phyloP scores from a whole-genome alignment of 1,139 yeast species.

The Yamadazyma atlantica region DNA sequence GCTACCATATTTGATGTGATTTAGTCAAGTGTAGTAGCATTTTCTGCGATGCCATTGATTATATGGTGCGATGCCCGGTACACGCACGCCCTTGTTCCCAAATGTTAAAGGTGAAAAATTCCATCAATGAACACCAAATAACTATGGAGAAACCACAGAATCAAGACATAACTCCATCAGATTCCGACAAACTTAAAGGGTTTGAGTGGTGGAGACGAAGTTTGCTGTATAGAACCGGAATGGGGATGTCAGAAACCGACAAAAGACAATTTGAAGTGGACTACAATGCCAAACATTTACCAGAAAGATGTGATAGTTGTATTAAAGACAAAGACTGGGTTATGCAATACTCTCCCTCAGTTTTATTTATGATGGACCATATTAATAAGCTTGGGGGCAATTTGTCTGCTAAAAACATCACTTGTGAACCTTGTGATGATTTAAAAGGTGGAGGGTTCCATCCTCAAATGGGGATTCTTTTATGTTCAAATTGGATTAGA shows the following conservation, averaged over 20 bases:
- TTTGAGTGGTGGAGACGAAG: conserved; percentile 86
- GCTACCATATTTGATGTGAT: conserved; percentile 40
- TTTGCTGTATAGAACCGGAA: conserved; percentile 68
- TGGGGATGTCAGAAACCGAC: conserved; percentile 59
- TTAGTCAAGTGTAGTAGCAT: not conserved
- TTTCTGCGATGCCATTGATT: not conserved
- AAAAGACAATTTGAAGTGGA: conserved; percentile 60
- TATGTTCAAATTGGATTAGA: conserved; percentile 82
- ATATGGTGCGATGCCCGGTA: not conserved
- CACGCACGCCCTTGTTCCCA: not conserved
- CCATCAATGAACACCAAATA: not conserved
- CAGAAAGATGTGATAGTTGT: conserved; percentile 61
- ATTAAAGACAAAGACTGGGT: conserved; percentile 78
- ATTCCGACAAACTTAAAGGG: conserved; percentile 35
- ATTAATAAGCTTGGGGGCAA: conserved; percentile 69
- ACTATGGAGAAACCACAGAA: not conserved
- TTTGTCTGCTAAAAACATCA: conserved; percentile 46
- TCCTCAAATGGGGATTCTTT: conserved; percentile 80
- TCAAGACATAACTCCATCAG: conserved; percentile 15
- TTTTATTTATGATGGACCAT: conserved; percentile 84
- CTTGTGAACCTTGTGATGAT: conserved; percentile 85
- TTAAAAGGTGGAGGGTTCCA: conserved; percentile 91
- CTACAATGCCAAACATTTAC: conserved; percentile 46
- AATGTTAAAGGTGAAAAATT: no score
- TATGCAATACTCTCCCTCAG: conserved; percentile 78